phyloP scores from a whole-genome alignment of 305 asterid species.

The Salvia sclarea region DNA sequence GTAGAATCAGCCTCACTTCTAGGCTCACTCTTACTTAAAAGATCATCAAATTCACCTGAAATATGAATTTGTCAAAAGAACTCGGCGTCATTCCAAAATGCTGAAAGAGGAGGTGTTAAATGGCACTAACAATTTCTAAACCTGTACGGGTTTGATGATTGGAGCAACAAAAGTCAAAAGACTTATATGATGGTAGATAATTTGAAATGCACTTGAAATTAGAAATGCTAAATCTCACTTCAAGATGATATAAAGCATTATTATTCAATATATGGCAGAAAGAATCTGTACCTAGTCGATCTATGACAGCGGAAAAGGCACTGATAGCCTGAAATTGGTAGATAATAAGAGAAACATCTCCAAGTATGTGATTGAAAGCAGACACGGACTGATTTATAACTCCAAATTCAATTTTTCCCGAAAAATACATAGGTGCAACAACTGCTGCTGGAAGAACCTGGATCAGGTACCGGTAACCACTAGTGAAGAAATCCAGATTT shows the following conservation, averaged over 20 bases:
- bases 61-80: conserved; percentile 27
- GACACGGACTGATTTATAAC: conserved; percentile 89
- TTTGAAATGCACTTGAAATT: background rate
- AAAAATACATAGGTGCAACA: conserved; percentile 95
- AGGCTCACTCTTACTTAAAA: conserved; percentile 51
- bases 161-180: background rate
- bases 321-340: conserved; percentile 92
- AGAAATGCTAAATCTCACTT: conserved; percentile 14
- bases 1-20: conserved; percentile 35
- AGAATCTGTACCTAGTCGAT: conserved; percentile 69
- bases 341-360: conserved; percentile 84
- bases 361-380: conserved; percentile 92
- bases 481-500: conserved; percentile 95
- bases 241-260: conserved; percentile 10
- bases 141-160: background rate
- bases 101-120: background rate
- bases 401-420: conserved; percentile 97
- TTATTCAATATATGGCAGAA: conserved; percentile 20
- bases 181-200: conserved; percentile 4
- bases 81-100: background rate
- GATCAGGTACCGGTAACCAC: conserved; percentile 84
- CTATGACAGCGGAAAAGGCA: conserved; percentile 92
- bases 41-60: conserved; percentile 93
- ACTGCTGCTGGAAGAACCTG: conserved; percentile 98
- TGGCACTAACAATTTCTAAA: background rate